Evolutionary conservation across 495 filamentous ascomycete genomes (phyloP).

Genomic region (Chaetomium cochliodes): DNA sequence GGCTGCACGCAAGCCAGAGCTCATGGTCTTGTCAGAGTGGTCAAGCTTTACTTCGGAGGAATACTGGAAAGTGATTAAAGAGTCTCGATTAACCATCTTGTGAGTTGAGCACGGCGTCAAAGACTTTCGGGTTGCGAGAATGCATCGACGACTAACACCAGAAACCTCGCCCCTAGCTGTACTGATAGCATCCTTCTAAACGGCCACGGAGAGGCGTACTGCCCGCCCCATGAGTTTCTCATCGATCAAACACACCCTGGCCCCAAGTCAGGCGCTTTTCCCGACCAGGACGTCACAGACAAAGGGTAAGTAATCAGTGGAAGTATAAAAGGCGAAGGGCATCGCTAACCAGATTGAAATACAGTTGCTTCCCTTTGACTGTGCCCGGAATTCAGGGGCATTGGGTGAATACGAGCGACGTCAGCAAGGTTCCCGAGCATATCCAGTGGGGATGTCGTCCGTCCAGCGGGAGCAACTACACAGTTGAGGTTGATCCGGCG

Average conservation of each 20-base stretch:
- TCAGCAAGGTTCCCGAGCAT: not conserved
- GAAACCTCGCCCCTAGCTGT: not conserved
- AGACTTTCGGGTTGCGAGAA: not conserved
- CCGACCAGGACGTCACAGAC: not conserved
- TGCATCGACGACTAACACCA: not conserved
- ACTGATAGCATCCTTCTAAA: not conserved
- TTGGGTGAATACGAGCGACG: not conserved
- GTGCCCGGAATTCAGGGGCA: not conserved
- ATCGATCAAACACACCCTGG: not conserved
- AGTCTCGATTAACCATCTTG: not conserved
- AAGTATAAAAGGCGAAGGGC: not conserved
- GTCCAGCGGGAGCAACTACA: not conserved
- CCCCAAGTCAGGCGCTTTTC: not conserved
- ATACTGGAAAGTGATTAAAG: not conserved
- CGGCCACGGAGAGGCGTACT: slow-evolving; percentile 6
- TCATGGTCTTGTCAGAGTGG: slow-evolving; percentile 5
- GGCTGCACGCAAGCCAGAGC: not conserved
- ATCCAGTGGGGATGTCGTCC: not conserved
- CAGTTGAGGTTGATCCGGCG: not conserved
- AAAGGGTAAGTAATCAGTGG: not conserved
- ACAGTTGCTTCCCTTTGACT: not conserved
- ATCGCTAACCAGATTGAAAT: not conserved
- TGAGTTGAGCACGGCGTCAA: not conserved
- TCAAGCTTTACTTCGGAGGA: not conserved
- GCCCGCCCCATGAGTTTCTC: not conserved